A percentile compares a stretch with the other conserved stretches of the same genome.
phyloP scores from a whole-genome alignment of 2,329 filamentous ascomycete genomes.

The Myotisia sp. region DNA sequence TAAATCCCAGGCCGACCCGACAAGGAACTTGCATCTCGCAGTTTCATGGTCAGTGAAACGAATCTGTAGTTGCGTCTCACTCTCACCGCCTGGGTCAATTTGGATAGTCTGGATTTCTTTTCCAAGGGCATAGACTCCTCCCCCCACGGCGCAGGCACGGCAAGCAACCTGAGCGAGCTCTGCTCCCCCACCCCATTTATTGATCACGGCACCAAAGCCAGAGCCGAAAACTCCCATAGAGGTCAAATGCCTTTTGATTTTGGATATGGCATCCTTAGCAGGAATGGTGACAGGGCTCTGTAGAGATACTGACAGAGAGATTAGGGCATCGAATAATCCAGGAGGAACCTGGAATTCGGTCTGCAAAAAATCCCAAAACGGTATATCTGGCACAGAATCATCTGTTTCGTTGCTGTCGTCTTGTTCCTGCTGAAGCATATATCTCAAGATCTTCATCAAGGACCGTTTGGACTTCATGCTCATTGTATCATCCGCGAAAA shows the following conservation, averaged over 20 bases:
- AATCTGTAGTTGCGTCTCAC: slow-evolving; percentile 16
- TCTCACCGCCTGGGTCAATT: slow-evolving; percentile 6
- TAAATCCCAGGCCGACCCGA: slow-evolving; percentile 27
- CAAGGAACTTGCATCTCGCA: slow-evolving; percentile 24
- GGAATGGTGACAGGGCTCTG: slow-evolving; percentile 40
- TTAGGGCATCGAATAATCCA: slow-evolving; percentile 50
- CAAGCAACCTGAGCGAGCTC: slow-evolving; percentile 88
- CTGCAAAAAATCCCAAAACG: slow-evolving; percentile 33
- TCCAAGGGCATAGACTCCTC: slow-evolving; percentile 75
- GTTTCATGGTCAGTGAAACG: slow-evolving; percentile 25
- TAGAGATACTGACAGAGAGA: slow-evolving; percentile 63
- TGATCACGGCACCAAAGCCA: slow-evolving; percentile 76
- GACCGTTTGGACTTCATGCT: slow-evolving; percentile 67
- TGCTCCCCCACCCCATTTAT: slow-evolving; percentile 82
- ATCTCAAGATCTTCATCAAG: slow-evolving; percentile 88
- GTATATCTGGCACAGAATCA: slow-evolving; percentile 40
- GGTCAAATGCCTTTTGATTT: slow-evolving; percentile 63
- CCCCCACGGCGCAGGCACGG: slow-evolving; percentile 78
- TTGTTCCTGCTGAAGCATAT: slow-evolving; percentile 51
- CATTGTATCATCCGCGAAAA: slow-evolving; percentile 66
- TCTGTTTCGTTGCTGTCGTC: slow-evolving; percentile 38
- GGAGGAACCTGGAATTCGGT: slow-evolving; percentile 52
- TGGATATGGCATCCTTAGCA: slow-evolving; percentile 54
- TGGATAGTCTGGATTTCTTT: slow-evolving; percentile 41
- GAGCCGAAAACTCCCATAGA: slow-evolving; percentile 80